Conservation (phyloP, 495 filamentous ascomycete genomes). For the Staphylotrichum longicolle region DNA sequence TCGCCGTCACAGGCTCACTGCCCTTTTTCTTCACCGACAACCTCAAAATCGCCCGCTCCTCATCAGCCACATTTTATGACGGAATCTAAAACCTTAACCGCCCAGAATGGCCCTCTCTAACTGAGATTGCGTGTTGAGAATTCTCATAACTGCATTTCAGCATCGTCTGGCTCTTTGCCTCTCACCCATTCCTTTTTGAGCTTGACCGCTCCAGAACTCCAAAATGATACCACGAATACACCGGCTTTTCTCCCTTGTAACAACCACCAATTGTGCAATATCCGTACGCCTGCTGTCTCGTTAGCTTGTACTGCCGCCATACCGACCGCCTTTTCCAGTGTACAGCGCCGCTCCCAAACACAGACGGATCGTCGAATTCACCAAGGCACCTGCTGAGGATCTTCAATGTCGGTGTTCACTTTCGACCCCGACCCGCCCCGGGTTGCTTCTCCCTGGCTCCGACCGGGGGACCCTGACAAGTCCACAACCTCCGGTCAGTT, state of each 20-base stretch:
- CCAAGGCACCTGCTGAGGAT: not conserved
- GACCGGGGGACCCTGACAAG: conserved; percentile 41
- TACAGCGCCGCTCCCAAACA: not conserved
- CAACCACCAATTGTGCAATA: conserved; percentile 28
- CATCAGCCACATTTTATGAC: no score
- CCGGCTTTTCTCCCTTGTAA: conserved; percentile 31
- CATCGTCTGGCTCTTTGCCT: conserved; percentile 11
- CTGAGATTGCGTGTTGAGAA: conserved; percentile 4
- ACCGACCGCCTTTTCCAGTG: not conserved
- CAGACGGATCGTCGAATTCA: not conserved
- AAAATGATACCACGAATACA: conserved; percentile 65
- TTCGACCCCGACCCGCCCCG: conserved; percentile 84
- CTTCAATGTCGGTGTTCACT: conserved; percentile 88
- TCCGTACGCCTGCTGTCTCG: conserved; percentile 10
- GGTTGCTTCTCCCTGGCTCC: conserved; percentile 87
- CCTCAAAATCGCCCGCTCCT: not conserved
- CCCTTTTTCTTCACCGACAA: not conserved
- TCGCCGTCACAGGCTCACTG: not conserved
- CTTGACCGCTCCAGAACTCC: conserved; percentile 25
- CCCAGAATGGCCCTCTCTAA: conserved; percentile 13
- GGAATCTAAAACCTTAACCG: not conserved
- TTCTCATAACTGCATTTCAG: conserved; percentile 1
- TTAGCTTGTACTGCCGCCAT: conserved; percentile 2
- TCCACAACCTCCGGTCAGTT: conserved; percentile 31
- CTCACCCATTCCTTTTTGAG: conserved; percentile 9